Base-by-base conservation (phyloP, 768 basidiomycete genomes). In the Russula sp. region DNA sequence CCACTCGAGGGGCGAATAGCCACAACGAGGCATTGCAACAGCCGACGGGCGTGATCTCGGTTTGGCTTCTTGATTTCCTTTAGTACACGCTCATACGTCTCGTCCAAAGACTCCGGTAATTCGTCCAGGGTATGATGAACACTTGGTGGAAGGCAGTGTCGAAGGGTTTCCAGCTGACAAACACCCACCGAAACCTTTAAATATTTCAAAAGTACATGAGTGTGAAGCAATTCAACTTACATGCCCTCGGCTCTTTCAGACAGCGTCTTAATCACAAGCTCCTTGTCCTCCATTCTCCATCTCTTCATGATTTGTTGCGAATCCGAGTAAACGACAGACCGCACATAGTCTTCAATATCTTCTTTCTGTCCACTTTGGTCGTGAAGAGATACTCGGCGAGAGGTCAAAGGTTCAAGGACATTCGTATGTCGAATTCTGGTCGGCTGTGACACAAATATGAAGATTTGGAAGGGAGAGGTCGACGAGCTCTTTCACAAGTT, bases 161-260 rank as follows among this genome's bases (percentile, higher is more conserved):
- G 62, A 26, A 63, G 24, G 14, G 3, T 10, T 20, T 63, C 55
- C 22, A 63, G 34, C 34, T 63, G 40, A 16, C 48, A 57, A 22
- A 36, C 7, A 28, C 48, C 40, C 46, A 63, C 0, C 55, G 34
- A 51, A 51, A 63, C 62, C 62, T 57, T 48, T 20, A 3, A 24
- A 46, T 16, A 6, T 22, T 18, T 36, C n/a, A 22, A 42, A 28
- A 18, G n/a, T 1, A 8, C 5, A 32, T 7, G 22, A 22, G 22
- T 10, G 13, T 22, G 16, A 11, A 24, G 14, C 4, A 2, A 61
- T 30, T 28, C 13, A 10, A 40, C 62, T 46, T 54, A 63, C 62
- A 63, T 57, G 16, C 62, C 62, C n/a, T 63, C 38, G 3, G 62
- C 62, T n/a, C 52, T 63, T 38, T 40, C 44, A 5, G 62, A 49